These are phyloP conservation scores for Sequoiadendron giganteum DNA, from an alignment of 75 land plant genomes.

Conservation along the genomic window DNA sequence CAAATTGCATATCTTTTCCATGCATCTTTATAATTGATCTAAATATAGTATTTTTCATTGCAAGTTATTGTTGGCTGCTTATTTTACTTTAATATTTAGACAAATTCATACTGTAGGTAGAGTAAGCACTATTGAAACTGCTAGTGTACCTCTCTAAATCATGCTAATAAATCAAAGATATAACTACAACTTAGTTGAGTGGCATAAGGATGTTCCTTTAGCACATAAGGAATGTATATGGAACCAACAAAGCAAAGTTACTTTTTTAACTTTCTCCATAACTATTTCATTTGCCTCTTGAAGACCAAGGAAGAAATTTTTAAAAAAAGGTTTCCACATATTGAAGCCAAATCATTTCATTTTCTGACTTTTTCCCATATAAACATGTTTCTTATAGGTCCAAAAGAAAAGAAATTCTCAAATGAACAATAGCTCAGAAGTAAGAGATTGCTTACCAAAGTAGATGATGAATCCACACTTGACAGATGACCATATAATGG, in stretches of 20 bases:
- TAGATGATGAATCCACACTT: slow-evolving; percentile 62
- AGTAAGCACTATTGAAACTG: not conserved
- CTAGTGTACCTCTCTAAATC: not conserved
- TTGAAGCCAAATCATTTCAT: not conserved
- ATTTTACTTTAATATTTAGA: not conserved
- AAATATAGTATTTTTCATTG: not conserved
- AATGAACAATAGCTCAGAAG: not conserved
- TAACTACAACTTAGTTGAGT: not conserved
- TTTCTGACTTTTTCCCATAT: not conserved
- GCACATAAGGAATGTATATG: not conserved
- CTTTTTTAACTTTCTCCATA: not conserved
- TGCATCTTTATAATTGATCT: not conserved
- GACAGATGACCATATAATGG: slow-evolving; percentile 86
- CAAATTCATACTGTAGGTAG: not conserved
- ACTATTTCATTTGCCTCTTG: not conserved
- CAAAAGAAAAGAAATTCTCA: not conserved
- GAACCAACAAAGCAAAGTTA: not conserved
- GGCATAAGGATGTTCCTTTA: not conserved
- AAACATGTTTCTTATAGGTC: not conserved
- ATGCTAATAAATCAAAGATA: not conserved
- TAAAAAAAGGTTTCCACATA: not conserved
- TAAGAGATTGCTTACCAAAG: slow-evolving; percentile 38
- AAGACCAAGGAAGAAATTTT: not conserved
- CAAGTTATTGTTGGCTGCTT: not conserved
- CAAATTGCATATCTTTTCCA: not conserved